Percentiles rank a stretch among this genome's conserved stretches.
phyloP scores from a whole-genome alignment of 2,329 filamentous ascomycete species.

The Aureobasidium lini region DNA sequence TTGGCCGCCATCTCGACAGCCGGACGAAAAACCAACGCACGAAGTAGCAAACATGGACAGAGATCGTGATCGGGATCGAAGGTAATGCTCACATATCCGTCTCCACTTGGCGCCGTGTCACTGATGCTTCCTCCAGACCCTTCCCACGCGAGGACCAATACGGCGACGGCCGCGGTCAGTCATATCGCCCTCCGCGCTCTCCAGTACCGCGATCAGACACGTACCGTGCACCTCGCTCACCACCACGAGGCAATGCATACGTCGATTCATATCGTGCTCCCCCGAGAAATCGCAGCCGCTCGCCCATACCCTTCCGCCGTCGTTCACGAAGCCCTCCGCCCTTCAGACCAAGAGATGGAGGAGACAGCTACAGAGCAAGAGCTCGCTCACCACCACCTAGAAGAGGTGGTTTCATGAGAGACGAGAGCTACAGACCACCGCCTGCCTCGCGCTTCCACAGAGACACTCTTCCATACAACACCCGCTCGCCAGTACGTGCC shows the following conservation, averaged over 20 bases:
- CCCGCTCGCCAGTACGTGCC: slow-evolving; percentile 34
- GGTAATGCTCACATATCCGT: slow-evolving; percentile 26
- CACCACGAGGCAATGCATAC: slow-evolving; percentile 30
- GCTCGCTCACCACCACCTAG: slow-evolving; percentile 26
- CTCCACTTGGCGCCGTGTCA: not conserved
- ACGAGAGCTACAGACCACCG: slow-evolving; percentile 30
- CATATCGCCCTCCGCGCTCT: slow-evolving; percentile 31
- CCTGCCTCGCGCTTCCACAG: slow-evolving; percentile 25
- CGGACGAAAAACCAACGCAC: not conserved
- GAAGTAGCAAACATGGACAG: slow-evolving; percentile 25
- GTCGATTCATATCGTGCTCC: slow-evolving; percentile 26
- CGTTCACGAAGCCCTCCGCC: slow-evolving; percentile 26
- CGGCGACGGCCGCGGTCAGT: slow-evolving; percentile 28
- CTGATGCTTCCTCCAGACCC: slow-evolving; percentile 9
- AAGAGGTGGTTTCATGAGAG: slow-evolving; percentile 27
- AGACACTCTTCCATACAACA: slow-evolving; percentile 22
- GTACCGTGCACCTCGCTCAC: slow-evolving; percentile 43
- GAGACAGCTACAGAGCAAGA: slow-evolving; percentile 28
- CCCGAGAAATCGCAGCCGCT: slow-evolving; percentile 23
- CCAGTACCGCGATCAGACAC: slow-evolving; percentile 24
- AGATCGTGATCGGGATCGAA: slow-evolving; percentile 32
- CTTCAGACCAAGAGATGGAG: slow-evolving; percentile 25
- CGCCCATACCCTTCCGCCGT: slow-evolving; percentile 21
- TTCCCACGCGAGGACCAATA: slow-evolving; percentile 29
- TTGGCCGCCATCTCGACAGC: not conserved